Base-by-base conservation (phyloP, 352 stramenopile species). In the Phytopythium mirpurense region DNA sequence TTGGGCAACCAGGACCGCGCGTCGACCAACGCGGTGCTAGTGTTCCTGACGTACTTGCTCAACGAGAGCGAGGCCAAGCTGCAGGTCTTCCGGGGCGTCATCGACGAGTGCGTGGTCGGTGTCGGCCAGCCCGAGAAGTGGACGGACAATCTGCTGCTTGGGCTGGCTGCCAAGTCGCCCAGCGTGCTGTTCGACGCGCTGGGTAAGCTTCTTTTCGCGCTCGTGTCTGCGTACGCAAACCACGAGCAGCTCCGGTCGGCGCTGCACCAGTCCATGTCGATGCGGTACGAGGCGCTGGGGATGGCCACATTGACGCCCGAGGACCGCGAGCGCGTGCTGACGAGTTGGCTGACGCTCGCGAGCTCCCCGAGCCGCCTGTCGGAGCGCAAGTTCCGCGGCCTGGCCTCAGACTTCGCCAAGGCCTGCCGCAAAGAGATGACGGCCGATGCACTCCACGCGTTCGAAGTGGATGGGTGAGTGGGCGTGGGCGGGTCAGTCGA, bases 341-440 rank as follows among this genome's bases (percentile, higher is more conserved):
- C 70, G 36, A 63, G 81, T 43, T 90, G 74, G 79, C 55, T 88
- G 24, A 62, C 60, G 1, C 65, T 86, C 23, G 74, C 76, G n/a
- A 54, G 67, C n/a, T 51, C 72, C 49, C 72, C 75, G 29, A 86
- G 70, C 19, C 70, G 60, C 9, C 70, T 80, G 36, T 73, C 72
- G 1, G 72, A 88, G 51, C 65, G 79, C 15, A 70, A 70, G 15
- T 90, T 88, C 49, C 76, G 76, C 24, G 72, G 73, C 6, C 53
- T 90, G 10, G 81, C 74, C 60, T 60, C 54, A 5, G 79, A 90
- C 41, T 83, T 90, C 47, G 79, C 79, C n/a, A 88, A 88, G 59
- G 75, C 88, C 40, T 88, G 79, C 46, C 74, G 76, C 45, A 85
- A 86, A 54, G 76, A 90, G 50, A 60, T 78, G 57, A 83, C 76